Evolutionary conservation across 768 basidiomycete species (phyloP).

Genomic region (Amanita rimosa): DNA sequence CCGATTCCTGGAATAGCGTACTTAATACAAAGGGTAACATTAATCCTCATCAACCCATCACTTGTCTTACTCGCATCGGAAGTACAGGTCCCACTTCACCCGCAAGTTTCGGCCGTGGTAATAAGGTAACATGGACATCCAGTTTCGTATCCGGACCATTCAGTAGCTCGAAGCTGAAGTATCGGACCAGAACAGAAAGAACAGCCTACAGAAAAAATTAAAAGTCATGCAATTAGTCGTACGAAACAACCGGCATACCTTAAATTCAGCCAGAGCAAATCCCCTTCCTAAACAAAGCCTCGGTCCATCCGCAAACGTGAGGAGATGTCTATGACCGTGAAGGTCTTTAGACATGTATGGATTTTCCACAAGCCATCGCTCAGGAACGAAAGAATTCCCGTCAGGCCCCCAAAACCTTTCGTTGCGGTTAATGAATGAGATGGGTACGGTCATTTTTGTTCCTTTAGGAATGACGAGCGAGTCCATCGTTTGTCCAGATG

Average conservation of each 20-base stretch:
- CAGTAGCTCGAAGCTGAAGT: too few relatives aligned
- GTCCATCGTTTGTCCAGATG: conserved; percentile 2
- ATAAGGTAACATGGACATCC: too few relatives aligned
- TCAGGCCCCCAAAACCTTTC: conserved; percentile 20
- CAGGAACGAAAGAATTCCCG: conserved; percentile 25
- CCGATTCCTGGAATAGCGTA: too few relatives aligned
- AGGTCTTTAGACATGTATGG: conserved; percentile 17
- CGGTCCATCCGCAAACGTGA: conserved; percentile 34
- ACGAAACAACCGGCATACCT: not conserved
- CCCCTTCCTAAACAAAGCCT: conserved; percentile 30
- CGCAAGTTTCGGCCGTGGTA: too few relatives aligned
- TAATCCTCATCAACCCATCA: not conserved
- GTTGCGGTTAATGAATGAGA: conserved; percentile 28
- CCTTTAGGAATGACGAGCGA: conserved; percentile 25
- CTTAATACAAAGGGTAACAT: too few relatives aligned
- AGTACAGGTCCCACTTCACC: too few relatives aligned
- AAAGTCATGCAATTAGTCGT: too few relatives aligned
- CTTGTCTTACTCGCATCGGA: not conserved
- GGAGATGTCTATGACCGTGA: conserved; percentile 26
- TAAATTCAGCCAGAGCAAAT: not conserved
- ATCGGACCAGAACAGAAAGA: too few relatives aligned
- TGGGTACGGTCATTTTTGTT: conserved; percentile 21
- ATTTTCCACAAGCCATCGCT: conserved; percentile 26
- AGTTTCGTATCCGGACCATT: too few relatives aligned
- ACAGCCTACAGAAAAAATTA: too few relatives aligned